Conservation (phyloP, 2,329 filamentous ascomycete species). For the Scedosporium dehoogii region DNA sequence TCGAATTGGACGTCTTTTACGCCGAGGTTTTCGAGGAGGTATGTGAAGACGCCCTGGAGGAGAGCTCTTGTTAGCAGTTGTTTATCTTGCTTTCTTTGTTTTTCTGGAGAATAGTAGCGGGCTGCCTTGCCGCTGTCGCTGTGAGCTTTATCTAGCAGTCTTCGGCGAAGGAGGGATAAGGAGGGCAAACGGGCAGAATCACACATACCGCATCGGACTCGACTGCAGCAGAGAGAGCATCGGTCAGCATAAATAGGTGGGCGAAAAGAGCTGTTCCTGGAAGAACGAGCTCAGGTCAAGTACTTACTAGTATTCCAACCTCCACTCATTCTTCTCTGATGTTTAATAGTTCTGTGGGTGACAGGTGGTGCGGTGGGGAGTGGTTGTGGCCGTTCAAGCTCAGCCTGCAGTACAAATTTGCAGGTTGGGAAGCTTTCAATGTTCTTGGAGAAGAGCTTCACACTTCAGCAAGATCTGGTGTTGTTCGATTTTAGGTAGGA, state of each 20-base stretch:
- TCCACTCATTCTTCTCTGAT: constrained; percentile 48
- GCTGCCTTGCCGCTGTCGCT: no score
- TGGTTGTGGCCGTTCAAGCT: background rate
- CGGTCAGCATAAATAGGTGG: constrained; percentile 10
- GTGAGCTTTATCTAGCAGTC: no score
- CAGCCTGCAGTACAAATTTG: no score
- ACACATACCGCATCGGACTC: constrained; percentile 85
- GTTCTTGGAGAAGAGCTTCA: no score
- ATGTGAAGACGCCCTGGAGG: constrained; percentile 83
- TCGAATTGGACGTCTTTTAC: constrained; percentile 94
- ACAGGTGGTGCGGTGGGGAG: background rate
- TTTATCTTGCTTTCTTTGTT: no score
- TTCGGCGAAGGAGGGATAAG: background rate
- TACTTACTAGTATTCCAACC: constrained; percentile 85
- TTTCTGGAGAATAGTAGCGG: constrained; percentile 8
- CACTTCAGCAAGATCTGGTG: no score
- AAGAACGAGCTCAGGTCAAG: constrained; percentile 1
- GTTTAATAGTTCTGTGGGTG: no score
- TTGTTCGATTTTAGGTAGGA: no score
- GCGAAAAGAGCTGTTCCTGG: constrained; percentile 5
- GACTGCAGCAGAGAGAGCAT: constrained; percentile 35
- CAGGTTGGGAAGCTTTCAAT: no score
- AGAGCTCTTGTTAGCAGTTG: constrained; percentile 2
- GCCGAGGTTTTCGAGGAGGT: constrained; percentile 81
- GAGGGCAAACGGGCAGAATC: no score